phyloP scores from a whole-genome alignment of 306 rosid genomes.

The Cicer bijugum region DNA sequence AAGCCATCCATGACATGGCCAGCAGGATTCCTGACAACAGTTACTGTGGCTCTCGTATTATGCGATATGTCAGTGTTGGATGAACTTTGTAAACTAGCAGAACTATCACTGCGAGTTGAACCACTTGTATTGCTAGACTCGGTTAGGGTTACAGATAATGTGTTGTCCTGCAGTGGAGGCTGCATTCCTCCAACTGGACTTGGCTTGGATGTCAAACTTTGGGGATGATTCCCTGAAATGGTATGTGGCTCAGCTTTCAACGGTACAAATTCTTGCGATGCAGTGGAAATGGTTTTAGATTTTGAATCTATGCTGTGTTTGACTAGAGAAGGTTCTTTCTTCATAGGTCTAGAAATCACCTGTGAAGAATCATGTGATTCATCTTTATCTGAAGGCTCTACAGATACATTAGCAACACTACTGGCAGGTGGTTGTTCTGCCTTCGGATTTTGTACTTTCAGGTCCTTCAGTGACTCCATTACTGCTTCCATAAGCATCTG shows the following conservation, averaged over 20 bases:
- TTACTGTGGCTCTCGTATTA: conserved; percentile 82
- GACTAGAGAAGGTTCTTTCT: conserved; percentile 47
- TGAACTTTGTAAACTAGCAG: conserved; percentile 56
- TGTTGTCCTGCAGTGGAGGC: not conserved
- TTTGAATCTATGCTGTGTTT: conserved; percentile 47
- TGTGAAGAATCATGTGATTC: conserved; percentile 43
- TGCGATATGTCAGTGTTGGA: conserved; percentile 80
- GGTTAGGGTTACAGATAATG: conserved; percentile 42
- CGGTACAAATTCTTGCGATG: conserved; percentile 44
- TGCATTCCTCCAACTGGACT: conserved; percentile 31
- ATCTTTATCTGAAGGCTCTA: conserved; percentile 50
- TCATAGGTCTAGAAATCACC: conserved; percentile 41
- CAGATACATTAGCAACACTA: conserved; percentile 43
- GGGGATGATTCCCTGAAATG: conserved; percentile 45
- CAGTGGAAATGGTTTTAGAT: conserved; percentile 52
- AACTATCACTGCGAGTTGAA: conserved; percentile 53
- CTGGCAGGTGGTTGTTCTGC: conserved; percentile 52
- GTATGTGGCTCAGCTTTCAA: conserved; percentile 52
- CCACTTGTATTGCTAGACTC: conserved; percentile 59
- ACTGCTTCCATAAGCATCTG: conserved; percentile 98
- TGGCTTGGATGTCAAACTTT: conserved; percentile 48
- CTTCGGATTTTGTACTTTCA: conserved; percentile 55
- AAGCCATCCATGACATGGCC: conserved; percentile 87
- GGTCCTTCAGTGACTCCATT: conserved; percentile 75
- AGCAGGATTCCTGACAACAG: conserved; percentile 78